Evolutionary conservation across 805 yeast species (phyloP).

Genomic region (Metschnikowia peoriensis): DNA sequence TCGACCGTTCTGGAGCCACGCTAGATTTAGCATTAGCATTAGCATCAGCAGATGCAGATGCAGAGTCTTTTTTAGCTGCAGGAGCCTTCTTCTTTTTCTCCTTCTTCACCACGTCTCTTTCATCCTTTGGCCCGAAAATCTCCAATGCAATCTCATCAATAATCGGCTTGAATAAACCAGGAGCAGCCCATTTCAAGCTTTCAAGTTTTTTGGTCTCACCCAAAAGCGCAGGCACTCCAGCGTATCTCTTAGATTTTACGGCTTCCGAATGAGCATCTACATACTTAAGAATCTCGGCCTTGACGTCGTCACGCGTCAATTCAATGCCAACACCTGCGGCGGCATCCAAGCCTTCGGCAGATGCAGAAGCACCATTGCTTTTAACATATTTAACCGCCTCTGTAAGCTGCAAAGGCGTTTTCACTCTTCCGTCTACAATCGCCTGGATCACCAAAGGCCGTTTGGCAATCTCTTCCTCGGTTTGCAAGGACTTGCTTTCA

Average conservation of each 20-base stretch:
- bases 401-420: constrained; percentile 68
- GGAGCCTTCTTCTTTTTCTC: constrained; percentile 58
- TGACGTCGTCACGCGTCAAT: constrained; percentile 64
- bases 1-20: constrained; percentile 49
- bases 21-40: constrained; percentile 11
- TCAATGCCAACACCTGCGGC: constrained; percentile 78
- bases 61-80: constrained; percentile 18
- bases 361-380: constrained; percentile 43
- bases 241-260: constrained; percentile 73
- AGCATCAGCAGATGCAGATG: constrained; percentile 7
- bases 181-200: constrained; percentile 88
- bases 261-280: constrained; percentile 57
- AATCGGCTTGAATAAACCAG: constrained; percentile 79
- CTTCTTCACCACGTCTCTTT: constrained; percentile 80
- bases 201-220: constrained; percentile 74
- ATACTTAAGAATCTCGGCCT: constrained; percentile 54
- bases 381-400: constrained; percentile 79
- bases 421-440: constrained; percentile 62
- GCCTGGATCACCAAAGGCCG: constrained; percentile 56
- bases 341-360: constrained; percentile 51
- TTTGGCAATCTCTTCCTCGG: constrained; percentile 29
- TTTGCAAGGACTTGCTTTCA: constrained; percentile 52
- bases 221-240: constrained; percentile 70
- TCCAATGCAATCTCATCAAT: constrained; percentile 75
- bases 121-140: constrained; percentile 92